phyloP scores from a whole-genome alignment of 2,329 filamentous ascomycete species.

The Nothopassalora personata region DNA sequence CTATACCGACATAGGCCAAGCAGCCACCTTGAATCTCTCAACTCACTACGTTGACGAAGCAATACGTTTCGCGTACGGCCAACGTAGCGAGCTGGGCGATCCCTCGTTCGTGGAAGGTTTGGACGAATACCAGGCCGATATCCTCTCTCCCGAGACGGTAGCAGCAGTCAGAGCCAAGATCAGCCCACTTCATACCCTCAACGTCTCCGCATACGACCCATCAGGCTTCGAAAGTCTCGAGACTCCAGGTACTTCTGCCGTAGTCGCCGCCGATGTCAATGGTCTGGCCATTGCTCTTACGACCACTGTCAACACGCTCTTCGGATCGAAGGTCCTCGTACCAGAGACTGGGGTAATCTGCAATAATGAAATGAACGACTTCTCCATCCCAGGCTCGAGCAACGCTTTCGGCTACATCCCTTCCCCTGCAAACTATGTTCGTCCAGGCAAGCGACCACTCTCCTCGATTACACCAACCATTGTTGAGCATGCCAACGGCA shows the following conservation, averaged over 20 bases:
- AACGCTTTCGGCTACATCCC: conserved; percentile 87
- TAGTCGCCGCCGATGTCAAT: conserved; percentile 64
- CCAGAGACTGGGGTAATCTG: conserved; percentile 79
- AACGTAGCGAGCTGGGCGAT: conserved; percentile 73
- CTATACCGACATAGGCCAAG: conserved; percentile 59
- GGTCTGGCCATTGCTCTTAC: conserved; percentile 78
- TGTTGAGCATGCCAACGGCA: conserved; percentile 60
- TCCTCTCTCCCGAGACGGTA: conserved; percentile 60
- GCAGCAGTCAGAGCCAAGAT: conserved; percentile 61
- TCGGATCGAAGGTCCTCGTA: conserved; percentile 73
- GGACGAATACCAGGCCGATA: conserved; percentile 57
- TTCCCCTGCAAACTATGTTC: conserved; percentile 73
- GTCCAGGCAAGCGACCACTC: conserved; percentile 73
- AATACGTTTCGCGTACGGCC: conserved; percentile 80
- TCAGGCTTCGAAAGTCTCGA: conserved; percentile 59
- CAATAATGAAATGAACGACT: conserved; percentile 60
- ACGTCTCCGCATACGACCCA: conserved; percentile 70
- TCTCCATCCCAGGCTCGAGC: conserved; percentile 69
- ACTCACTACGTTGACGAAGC: conserved; percentile 82
- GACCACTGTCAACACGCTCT: conserved; percentile 82
- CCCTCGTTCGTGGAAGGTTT: conserved; percentile 66
- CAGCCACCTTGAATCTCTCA: conserved; percentile 57
- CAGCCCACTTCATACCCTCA: conserved; percentile 64
- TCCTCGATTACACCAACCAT: conserved; percentile 79
- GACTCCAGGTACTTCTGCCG: conserved; percentile 68